A percentile compares a stretch with the other conserved stretches of the same genome.
Evolutionary conservation across 257 asterid species (phyloP).

Genomic region (Plantago major): DNA sequence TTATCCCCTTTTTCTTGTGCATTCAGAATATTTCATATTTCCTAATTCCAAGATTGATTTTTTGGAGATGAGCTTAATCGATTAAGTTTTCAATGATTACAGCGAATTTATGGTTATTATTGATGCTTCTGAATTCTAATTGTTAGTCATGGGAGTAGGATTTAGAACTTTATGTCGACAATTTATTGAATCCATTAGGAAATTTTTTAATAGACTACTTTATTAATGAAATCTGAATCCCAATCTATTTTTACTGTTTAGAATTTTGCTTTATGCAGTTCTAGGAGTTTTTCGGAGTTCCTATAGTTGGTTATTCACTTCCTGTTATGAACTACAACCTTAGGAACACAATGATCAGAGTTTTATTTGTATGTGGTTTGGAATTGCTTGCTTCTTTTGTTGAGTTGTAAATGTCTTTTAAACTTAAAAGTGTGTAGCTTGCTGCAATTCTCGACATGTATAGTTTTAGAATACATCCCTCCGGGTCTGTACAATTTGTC

Average conservation of each 20-base stretch:
- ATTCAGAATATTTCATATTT: too few relatives aligned
- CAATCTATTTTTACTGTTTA: too few relatives aligned
- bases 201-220: too few relatives aligned
- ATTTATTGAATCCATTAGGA: too few relatives aligned
- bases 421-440: not conserved
- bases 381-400: slow-evolving; percentile 4
- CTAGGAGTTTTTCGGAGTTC: too few relatives aligned
- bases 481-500: slow-evolving; percentile 1
- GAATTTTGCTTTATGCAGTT: too few relatives aligned
- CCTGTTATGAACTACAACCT: too few relatives aligned
- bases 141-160: slow-evolving; percentile 2
- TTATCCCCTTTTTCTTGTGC: too few relatives aligned
- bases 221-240: too few relatives aligned
- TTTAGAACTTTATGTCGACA: not conserved
- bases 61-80: slow-evolving; percentile 8
- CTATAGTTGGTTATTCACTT: too few relatives aligned
- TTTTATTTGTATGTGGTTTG: not conserved
- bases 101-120: not conserved
- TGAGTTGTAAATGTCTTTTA: not conserved
- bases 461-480: not conserved
- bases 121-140: not conserved
- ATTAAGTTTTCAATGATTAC: slow-evolving; percentile 9
- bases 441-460: slow-evolving; percentile 1
- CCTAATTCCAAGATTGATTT: not conserved
- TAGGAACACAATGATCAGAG: too few relatives aligned